Evolutionary conservation across 331 rosid genomes (phyloP).

Genomic region (Malus hybrid): DNA sequence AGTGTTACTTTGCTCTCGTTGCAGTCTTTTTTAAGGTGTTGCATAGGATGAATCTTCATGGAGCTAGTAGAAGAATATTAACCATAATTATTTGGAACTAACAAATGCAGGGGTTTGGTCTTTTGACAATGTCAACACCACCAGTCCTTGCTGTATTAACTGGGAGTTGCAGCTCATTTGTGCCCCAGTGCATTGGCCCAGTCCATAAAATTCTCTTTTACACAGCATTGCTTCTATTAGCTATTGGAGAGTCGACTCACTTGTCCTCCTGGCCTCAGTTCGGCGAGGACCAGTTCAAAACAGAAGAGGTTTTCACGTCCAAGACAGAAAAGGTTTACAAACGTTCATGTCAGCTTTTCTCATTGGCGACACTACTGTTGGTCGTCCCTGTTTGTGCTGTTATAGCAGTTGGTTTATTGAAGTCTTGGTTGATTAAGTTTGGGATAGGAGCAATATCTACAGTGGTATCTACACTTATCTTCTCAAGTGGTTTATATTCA

Average conservation of each 20-base stretch:
- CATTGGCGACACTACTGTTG: background rate
- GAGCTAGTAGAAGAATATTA: no score
- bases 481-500: background rate
- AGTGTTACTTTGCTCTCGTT: no score
- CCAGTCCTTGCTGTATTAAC: background rate
- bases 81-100: no score
- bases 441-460: conserved; percentile 10
- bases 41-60: no score
- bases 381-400: background rate
- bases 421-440: conserved; percentile 14
- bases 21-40: no score
- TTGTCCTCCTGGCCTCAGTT: background rate
- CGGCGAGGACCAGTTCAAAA: background rate
- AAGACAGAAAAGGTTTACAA: no score
- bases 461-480: conserved; percentile 4
- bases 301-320: background rate
- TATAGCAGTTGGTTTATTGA: background rate
- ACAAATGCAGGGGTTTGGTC: conserved; percentile 2
- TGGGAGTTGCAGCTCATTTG: conserved; percentile 5
- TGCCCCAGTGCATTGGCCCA: conserved; percentile 2
- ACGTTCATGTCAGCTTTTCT: background rate
- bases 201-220: conserved; percentile 7
- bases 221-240: conserved; percentile 4
- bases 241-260: conserved; percentile 16
- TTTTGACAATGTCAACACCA: conserved; percentile 23